Percentiles rank a stretch among this genome's conserved stretches.
Evolutionary conservation across 345 rosid genomes (phyloP).

Genomic region (Garcia nutans): DNA sequence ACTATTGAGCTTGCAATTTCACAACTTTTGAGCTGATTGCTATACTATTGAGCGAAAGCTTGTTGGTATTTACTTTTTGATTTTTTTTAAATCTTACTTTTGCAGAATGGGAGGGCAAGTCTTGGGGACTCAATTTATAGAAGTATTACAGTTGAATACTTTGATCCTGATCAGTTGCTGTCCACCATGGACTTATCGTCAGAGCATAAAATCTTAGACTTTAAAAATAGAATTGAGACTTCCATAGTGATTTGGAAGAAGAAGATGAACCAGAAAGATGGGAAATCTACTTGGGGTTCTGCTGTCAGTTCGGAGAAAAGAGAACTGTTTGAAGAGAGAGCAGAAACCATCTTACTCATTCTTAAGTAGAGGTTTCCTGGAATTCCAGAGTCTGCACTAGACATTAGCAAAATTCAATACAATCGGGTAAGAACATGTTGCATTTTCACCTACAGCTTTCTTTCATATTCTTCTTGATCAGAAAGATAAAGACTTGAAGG

Average conservation of each 20-base stretch:
- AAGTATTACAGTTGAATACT: constrained; percentile 69
- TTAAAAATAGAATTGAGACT: constrained; percentile 87
- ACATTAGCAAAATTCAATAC: constrained; percentile 81
- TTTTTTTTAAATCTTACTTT: not conserved
- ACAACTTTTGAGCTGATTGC: too few relatives aligned
- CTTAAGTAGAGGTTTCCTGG: constrained; percentile 80
- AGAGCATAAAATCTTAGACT: constrained; percentile 77
- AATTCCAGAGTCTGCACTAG: constrained; percentile 75
- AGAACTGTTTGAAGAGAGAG: constrained; percentile 88
- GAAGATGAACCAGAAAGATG: constrained; percentile 78
- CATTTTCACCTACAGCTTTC: not conserved
- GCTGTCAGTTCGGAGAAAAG: constrained; percentile 83
- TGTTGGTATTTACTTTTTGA: too few relatives aligned
- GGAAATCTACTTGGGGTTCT: constrained; percentile 82
- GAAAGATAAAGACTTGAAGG: not conserved
- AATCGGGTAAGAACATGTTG: constrained; percentile 44
- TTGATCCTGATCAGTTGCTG: constrained; percentile 77
- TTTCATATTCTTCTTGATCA: not conserved
- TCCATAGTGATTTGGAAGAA: constrained; percentile 85
- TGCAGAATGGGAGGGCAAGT: constrained; percentile 80
- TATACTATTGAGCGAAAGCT: too few relatives aligned
- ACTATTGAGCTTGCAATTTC: too few relatives aligned
- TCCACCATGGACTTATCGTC: constrained; percentile 66
- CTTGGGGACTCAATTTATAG: constrained; percentile 75
- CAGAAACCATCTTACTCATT: constrained; percentile 72